phyloP scores from a whole-genome alignment of 2,329 filamentous ascomycete species.

The Talaromyces islandicus region DNA sequence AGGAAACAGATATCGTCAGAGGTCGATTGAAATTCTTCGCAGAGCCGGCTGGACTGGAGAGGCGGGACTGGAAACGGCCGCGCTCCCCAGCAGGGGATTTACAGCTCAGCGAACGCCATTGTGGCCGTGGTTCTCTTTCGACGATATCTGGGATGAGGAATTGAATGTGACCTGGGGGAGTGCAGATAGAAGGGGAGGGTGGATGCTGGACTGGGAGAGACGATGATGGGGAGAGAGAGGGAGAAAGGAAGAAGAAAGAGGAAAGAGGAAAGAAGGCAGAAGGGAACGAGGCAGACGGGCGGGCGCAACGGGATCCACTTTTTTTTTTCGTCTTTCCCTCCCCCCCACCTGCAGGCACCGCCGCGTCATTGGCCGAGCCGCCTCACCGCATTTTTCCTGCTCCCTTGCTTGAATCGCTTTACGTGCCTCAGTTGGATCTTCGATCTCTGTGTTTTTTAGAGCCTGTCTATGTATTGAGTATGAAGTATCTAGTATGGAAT shows the following conservation, averaged over 20 bases:
- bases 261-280: background rate
- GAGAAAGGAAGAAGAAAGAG: conserved; percentile 7
- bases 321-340: background rate
- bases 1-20: conserved; percentile 49
- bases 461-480: too few species aligned
- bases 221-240: conserved; percentile 11
- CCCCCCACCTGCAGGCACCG: conserved; percentile 14
- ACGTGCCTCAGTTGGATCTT: background rate
- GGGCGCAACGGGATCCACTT: background rate
- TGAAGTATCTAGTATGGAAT: too few species aligned
- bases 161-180: conserved; percentile 13
- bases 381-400: conserved; percentile 12
- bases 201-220: conserved; percentile 9
- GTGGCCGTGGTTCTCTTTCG: conserved; percentile 61
- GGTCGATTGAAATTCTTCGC: conserved; percentile 57
- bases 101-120: conserved; percentile 81
- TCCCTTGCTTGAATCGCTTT: background rate
- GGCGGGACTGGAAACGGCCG: conserved; percentile 45
- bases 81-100: conserved; percentile 76
- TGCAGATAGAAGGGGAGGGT: conserved; percentile 15
- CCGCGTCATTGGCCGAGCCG: conserved; percentile 9
- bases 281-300: conserved; percentile 9
- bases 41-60: conserved; percentile 81
- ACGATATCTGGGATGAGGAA: conserved; percentile 55
- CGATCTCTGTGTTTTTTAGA: too few species aligned